Evolutionary conservation across 2,329 filamentous ascomycete species (phyloP).

Genomic region (Penicillium sp.): DNA sequence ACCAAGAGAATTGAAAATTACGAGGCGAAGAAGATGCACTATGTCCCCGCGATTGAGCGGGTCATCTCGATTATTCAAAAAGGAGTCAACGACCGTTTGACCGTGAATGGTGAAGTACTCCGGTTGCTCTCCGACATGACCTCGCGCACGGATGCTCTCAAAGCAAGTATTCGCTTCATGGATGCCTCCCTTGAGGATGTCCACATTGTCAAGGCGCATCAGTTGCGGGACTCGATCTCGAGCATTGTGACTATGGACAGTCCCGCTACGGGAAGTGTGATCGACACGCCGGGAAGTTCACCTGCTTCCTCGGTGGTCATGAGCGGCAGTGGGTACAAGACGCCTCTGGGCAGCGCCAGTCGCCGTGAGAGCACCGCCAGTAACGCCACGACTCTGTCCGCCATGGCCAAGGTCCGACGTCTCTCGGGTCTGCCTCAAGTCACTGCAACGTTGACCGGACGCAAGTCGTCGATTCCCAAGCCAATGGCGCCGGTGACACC

Average conservation of each 20-base stretch:
- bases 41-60: constrained; percentile 85
- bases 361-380: constrained; percentile 44
- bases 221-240: constrained; percentile 85
- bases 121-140: constrained; percentile 80
- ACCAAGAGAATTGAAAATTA: constrained; percentile 86
- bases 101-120: constrained; percentile 91
- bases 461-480: constrained; percentile 36
- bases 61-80: constrained; percentile 90
- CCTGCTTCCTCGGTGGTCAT: constrained; percentile 61
- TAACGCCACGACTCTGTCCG: constrained; percentile 35
- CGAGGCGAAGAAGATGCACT: constrained; percentile 90
- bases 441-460: constrained; percentile 22
- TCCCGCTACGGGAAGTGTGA: constrained; percentile 62
- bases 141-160: constrained; percentile 70
- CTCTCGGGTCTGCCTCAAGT: constrained; percentile 45
- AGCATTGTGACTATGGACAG: constrained; percentile 81
- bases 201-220: constrained; percentile 56
- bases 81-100: constrained; percentile 90
- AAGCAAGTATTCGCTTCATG: constrained; percentile 69
- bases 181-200: constrained; percentile 70
- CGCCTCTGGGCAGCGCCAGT: constrained; percentile 42
- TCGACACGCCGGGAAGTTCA: constrained; percentile 67
- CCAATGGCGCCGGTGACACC: constrained; percentile 46
- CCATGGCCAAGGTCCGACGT: constrained; percentile 38
- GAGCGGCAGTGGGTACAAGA: constrained; percentile 48